Base-by-base conservation (phyloP, 257 asterid species). In the Solanum appendiculatum region DNA sequence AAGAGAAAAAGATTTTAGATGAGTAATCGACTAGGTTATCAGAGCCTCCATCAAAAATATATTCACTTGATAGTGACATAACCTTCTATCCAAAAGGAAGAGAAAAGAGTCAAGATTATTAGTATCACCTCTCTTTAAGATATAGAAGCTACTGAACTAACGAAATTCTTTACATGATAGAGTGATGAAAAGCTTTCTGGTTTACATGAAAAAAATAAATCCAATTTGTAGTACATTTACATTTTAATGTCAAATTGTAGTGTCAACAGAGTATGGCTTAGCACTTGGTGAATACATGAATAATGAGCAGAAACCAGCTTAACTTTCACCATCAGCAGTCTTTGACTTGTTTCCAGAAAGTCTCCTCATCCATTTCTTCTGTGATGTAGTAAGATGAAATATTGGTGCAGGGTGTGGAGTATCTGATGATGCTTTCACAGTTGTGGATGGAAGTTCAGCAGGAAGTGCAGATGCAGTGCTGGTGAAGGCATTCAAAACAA, bases 381-480 rank as follows among this genome's bases (percentile, higher is more conserved):
- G 95, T 18, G 98, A 89, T 31, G 92, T 40, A 11, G 95, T 93
- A 51, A 88, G 83, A 64, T 31, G 92, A 83, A 91, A 83, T 13
- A 85, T 68, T 16, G 88, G 73, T 36, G 86, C 34, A 73, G 72
- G 89, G 81, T 93, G 58, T 18, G 87, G 64, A 87, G 51, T 85
- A 69, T 34, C 80, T 64, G 58, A 90, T 80, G 90, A 86, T 80
- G 33, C 91, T 84, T 89, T 95, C 64, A 88, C 13, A 27, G 93
- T 81, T 33, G 85, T 33, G 37, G 83, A 16, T 25, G 98, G 98
- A 54, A 97, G 98, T 89, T 97, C 99, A 84, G 98, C 99, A 40
- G 99, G 98, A 86, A 95, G 92, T 5, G 98, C 98, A 86, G 98
- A 78, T 87, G 99, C 99, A 5, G 98, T 87, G 88, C 97, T 92